Percentiles rank a stretch among this genome's conserved stretches.
These are phyloP conservation scores for Diaporthe destruens DNA, from an alignment of 2,329 filamentous ascomycete species.

Conservation along the genomic window DNA sequence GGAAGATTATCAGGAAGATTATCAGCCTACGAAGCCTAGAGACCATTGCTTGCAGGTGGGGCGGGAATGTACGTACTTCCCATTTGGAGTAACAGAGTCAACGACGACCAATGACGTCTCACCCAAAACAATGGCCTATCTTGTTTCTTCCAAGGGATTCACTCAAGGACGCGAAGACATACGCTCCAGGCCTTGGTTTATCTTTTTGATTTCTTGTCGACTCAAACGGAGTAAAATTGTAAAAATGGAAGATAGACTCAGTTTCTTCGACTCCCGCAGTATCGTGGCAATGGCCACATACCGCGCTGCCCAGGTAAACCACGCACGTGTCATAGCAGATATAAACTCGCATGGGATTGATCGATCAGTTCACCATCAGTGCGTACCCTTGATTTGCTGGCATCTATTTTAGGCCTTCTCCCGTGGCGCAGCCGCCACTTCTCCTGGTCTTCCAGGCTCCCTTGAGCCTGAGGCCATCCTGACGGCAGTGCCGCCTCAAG, in stretches of 20 bases:
- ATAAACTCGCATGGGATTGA: not conserved
- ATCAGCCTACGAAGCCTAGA: not conserved
- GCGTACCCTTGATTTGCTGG: not conserved
- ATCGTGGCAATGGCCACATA: not conserved
- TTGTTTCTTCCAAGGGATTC: not conserved
- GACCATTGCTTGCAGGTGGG: slow-evolving; percentile 2
- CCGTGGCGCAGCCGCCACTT: not conserved
- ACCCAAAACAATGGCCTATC: not conserved
- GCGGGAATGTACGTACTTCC: slow-evolving; percentile 1
- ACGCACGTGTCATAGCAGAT: not conserved
- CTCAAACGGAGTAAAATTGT: not conserved
- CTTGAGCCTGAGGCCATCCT: too few relatives aligned
- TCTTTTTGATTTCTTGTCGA: not conserved
- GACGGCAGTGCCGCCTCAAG: too few relatives aligned
- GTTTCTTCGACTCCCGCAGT: not conserved
- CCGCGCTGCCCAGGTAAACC: not conserved
- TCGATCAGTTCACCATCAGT: too few relatives aligned
- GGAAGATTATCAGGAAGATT: slow-evolving; percentile 2
- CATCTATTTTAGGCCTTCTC: not conserved
- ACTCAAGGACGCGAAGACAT: not conserved
- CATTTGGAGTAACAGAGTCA: not conserved
- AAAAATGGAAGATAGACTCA: not conserved
- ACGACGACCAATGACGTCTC: slow-evolving; percentile 27
- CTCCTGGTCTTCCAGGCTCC: too few relatives aligned
- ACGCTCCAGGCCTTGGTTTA: not conserved